Evolutionary conservation across 2,329 filamentous ascomycete species (phyloP), one percentile per base, ranked within the genome.

Genomic region (Pseudogymnoascus sp.): DNA sequence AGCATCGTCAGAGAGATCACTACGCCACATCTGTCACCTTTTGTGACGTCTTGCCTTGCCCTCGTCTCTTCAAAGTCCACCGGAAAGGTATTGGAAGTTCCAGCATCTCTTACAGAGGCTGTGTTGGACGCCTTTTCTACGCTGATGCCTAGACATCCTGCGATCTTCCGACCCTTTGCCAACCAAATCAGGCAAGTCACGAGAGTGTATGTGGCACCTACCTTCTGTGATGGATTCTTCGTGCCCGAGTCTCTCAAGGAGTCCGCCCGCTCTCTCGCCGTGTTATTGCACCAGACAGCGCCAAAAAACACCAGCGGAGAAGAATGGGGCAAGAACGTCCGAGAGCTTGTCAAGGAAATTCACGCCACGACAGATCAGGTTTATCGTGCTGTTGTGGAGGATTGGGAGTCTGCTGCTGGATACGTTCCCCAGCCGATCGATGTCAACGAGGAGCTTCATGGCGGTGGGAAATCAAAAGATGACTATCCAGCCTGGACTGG

Each of bases 1-100:
- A 95, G 91, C 7, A 80, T 97, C 62, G 81, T 93, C 50, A 84
- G 93, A 69, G 93, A 97, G 73, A 90, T 97, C 65, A 93, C 90
- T 0, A 96, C 92, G 0, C 91, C 91, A 2, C 90, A 86, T 2
- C 78, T 97, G 18, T 86, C 90, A 1, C 78, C 83, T 1, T 96
- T 93, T 70, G 82, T 93, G 53, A 86, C 84, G 0, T 81, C 88
- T 2, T 91, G 89, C 69, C 75, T 96, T 50, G 86, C 88, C 69
- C 79, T 93, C 50, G 76, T 72, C 78, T 93, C 64, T 75, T 60
- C 69, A 8, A 71, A 69, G 34, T 66, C 71, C 2, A 74, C 78
- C 2, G 75, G 73, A 25, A 77, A 78, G 67, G 67, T 71, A 6
- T 69, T 70, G n/a, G 76, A 75, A 67, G 73, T 76, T 11, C 81